phyloP scores from a whole-genome alignment of 2,329 filamentous ascomycete species.

The Colletotrichum sp. region DNA sequence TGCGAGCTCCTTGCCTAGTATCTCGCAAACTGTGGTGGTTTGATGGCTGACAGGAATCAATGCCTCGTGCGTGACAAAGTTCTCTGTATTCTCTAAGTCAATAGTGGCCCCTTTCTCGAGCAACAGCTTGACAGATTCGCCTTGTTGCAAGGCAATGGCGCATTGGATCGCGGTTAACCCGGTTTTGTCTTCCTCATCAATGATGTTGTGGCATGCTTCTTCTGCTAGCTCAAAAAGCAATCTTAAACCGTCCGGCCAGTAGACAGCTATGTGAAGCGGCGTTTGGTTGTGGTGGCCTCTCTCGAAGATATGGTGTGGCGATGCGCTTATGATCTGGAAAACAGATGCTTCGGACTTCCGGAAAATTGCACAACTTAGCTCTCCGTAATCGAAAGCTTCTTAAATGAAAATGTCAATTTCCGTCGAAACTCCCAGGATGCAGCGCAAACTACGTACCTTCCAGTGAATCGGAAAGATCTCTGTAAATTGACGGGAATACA shows the following conservation, averaged over 20 bases:
- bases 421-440: no score
- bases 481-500: no score
- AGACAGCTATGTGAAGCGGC: neutral
- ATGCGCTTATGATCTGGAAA: neutral
- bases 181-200: neutral
- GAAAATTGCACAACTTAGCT: neutral
- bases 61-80: no score
- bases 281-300: neutral
- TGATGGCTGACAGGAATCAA: no score
- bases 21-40: no score
- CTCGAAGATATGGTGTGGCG: neutral
- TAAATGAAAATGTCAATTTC: rapidly evolving
- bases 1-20: no score
- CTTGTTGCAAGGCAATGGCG: neutral
- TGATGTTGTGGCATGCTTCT: neutral
- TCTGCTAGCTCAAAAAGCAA: neutral
- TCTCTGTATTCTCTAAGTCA: neutral
- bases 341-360: neutral
- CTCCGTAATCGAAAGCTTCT: neutral
- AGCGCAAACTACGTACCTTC: no score
- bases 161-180: neutral
- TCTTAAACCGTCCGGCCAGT: neutral
- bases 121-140: neutral
- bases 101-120: neutral
- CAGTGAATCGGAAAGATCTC: no score